Evolutionary conservation across 352 stramenopile species (phyloP).

Genomic region (Globisporangium canariense): DNA sequence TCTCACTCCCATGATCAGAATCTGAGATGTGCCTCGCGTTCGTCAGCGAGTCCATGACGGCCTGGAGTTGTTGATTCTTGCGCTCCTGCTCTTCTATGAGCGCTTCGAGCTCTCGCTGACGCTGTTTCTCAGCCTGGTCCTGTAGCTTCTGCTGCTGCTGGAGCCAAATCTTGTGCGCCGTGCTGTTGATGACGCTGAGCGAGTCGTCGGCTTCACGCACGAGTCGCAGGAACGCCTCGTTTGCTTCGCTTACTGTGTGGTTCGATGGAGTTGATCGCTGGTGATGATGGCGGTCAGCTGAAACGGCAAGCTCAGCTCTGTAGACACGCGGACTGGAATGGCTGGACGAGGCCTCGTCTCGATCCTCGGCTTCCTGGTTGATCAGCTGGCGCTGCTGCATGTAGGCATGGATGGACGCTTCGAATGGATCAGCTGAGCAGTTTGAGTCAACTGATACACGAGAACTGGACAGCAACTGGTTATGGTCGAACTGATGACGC

Average conservation of each 20-base stretch:
- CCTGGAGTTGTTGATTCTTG: constrained; percentile 22
- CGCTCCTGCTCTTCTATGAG: constrained; percentile 3
- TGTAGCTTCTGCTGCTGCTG: constrained; percentile 36
- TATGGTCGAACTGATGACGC: neutral
- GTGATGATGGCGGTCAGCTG: neutral
- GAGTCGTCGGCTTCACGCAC: constrained; percentile 64
- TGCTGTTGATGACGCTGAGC: constrained; percentile 63
- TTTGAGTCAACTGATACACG: neutral
- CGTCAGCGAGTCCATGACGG: constrained; percentile 29
- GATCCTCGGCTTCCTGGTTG: neutral
- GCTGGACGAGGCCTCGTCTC: neutral
- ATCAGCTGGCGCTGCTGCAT: constrained; percentile 11
- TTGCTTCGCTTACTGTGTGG: neutral
- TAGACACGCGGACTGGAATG: neutral
- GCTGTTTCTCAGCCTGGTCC: constrained; percentile 1
- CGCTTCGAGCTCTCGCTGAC: constrained; percentile 4
- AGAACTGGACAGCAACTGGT: neutral
- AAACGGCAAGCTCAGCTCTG: neutral
- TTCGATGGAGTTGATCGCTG: neutral
- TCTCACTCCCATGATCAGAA: constrained; percentile 7
- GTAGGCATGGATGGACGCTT: constrained; percentile 9
- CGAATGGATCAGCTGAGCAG: constrained; percentile 4
- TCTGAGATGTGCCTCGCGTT: neutral
- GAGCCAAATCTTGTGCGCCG: constrained; percentile 45
- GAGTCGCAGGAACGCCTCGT: constrained; percentile 35